These are phyloP conservation scores for Syncephalis fuscata DNA, from an alignment of 371 early-diverging fungal species.

Conservation along the genomic window DNA sequence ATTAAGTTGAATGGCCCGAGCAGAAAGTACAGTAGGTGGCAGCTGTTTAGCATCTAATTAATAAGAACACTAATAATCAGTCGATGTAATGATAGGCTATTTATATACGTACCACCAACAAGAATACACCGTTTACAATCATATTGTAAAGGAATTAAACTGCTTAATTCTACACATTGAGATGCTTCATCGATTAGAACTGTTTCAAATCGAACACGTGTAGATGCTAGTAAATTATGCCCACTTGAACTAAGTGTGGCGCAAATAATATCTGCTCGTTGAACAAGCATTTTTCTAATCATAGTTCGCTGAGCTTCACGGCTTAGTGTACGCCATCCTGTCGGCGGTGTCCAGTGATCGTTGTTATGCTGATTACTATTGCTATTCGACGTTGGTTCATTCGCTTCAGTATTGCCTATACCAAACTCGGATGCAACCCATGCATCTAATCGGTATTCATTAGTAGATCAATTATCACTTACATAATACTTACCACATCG, in stretches of 20 bases:
- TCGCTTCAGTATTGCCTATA: neutral
- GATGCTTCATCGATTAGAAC: constrained; percentile 97
- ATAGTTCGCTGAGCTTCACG: no score
- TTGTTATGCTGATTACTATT: constrained; percentile 1
- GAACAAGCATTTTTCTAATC: no score
- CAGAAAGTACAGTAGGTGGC: constrained; percentile 83
- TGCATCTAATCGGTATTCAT: neutral
- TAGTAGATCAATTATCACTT: no score
- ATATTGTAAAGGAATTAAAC: constrained; percentile 81
- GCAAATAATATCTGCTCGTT: constrained; percentile 51
- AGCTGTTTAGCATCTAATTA: constrained; percentile 97
- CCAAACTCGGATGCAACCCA: no score
- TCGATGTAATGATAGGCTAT: neutral
- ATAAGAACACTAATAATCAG: neutral
- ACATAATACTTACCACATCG: no score
- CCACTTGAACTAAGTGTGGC: constrained; percentile 79
- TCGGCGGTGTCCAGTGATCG: no score
- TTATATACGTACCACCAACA: constrained; percentile 57
- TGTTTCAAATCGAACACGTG: constrained; percentile 46
- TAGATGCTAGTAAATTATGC: constrained; percentile 53
- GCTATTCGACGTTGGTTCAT: neutral
- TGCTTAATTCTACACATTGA: constrained; percentile 83
- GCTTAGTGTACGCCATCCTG: no score
- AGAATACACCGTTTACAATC: constrained; percentile 70
- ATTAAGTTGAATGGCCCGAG: constrained; percentile 40